Evolutionary conservation across 306 rosid species (phyloP), one percentile per base, ranked within the genome.

Genomic region (Pyrus pyrifolia): DNA sequence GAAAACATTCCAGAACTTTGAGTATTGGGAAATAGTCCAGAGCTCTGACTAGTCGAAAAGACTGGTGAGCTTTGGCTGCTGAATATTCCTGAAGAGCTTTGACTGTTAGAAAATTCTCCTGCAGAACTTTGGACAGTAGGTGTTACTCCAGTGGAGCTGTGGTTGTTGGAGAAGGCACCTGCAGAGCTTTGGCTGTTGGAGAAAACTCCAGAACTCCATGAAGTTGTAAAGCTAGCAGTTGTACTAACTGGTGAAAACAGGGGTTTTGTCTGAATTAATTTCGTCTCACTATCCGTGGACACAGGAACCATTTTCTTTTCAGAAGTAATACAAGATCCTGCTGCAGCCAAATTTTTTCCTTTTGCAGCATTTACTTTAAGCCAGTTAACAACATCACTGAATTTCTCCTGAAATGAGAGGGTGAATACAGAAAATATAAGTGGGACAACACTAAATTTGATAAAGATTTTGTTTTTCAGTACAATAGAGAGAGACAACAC

Each of bases 321-420:
- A 73, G 80, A 60, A 30, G 74, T 60, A 44, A 73, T 71, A 52
- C 70, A 75, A 86, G 83, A 80, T 71, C 81, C 80, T 0, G 78
- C 72, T 68, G 84, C 70, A 45, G 85, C 76, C 69, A 71, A 80
- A 81, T 61, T 89, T 81, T 81, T 93, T 71, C 81, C 88, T 71
- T 86, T 89, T 62, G 73, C 68, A 71, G 93, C 88, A 73, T 89
- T 90, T 79, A 83, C 88, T 87, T 92, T 92, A 68, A 95, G 91
- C 99, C 99, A 95, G 73, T 85, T 87, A 75, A 95, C 96, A 31
- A 95, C 90, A 63, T 95, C 99, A 71, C 93, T 84, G 75, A 92
- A 95, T 76, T 92, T 92, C 83, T 88, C 96, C 99, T 95, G 88
- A 80, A 85, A 89, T 67, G 62, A 65, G 42, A 71, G 22, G 58